These are phyloP conservation scores for Colletotrichum eremochloae DNA, from an alignment of 2,329 filamentous ascomycete genomes.

Conservation along the genomic window DNA sequence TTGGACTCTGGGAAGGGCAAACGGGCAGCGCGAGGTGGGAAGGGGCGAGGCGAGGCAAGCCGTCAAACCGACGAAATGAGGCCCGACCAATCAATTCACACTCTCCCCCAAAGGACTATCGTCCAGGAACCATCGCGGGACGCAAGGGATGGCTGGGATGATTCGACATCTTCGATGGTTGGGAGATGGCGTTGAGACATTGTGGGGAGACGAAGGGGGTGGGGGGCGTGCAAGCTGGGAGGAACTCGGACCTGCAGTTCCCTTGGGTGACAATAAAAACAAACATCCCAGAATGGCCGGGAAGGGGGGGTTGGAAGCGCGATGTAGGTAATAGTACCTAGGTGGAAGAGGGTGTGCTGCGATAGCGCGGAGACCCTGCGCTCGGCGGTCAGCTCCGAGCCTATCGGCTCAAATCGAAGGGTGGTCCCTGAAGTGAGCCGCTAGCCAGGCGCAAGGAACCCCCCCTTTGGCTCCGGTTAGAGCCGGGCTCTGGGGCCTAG, in stretches of 20 bases:
- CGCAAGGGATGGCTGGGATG: slow-evolving; percentile 11
- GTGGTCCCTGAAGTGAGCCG: neutral
- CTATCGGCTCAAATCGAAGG: slow-evolving; percentile 20
- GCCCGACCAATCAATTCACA: neutral
- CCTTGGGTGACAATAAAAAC: neutral
- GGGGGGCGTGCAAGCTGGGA: neutral
- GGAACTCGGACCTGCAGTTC: slow-evolving; percentile 3
- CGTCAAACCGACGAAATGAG: neutral
- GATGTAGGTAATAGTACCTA: neutral
- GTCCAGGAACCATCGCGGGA: neutral
- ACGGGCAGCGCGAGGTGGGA: neutral
- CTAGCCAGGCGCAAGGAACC: neutral
- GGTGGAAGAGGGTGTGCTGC: neutral
- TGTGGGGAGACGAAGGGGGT: neutral
- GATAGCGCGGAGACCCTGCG: neutral
- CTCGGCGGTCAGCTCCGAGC: neutral
- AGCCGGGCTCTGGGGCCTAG: neutral
- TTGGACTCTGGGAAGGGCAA: neutral
- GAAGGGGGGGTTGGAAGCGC: neutral
- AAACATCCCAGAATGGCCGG: neutral
- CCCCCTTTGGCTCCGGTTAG: neutral
- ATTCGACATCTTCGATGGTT: neutral
- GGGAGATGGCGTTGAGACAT: slow-evolving; percentile 6
- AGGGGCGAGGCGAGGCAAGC: neutral
- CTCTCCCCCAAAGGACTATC: neutral